phyloP scores from a whole-genome alignment of 805 yeast genomes.

The Candida taoyuanica region DNA sequence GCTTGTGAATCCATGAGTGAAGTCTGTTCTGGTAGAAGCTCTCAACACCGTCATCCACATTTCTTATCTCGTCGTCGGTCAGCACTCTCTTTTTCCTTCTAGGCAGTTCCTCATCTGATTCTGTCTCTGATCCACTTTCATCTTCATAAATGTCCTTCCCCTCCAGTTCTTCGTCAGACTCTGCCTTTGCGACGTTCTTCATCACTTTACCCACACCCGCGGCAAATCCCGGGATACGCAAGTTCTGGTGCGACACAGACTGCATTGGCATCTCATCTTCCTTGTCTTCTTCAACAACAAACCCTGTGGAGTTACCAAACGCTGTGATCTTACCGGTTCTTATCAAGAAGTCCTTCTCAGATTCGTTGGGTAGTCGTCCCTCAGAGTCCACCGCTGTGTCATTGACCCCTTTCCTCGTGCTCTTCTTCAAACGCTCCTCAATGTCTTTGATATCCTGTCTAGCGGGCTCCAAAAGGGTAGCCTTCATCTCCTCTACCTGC shows the following conservation, averaged over 20 bases:
- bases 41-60: slow-evolving; percentile 82
- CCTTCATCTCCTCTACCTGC: slow-evolving; percentile 49
- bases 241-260: slow-evolving; percentile 19
- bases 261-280: slow-evolving; percentile 11
- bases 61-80: slow-evolving; percentile 34
- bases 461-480: slow-evolving; percentile 49
- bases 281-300: slow-evolving; percentile 36
- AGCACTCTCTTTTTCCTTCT: slow-evolving; percentile 13
- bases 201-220: slow-evolving; percentile 8
- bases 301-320: slow-evolving; percentile 67
- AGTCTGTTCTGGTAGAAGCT: slow-evolving; percentile 55
- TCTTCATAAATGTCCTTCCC: slow-evolving; percentile 14
- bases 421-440: slow-evolving; percentile 35
- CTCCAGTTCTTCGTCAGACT: slow-evolving; percentile 18
- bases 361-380: slow-evolving; percentile 56
- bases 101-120: slow-evolving; percentile 17
- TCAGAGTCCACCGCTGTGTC: slow-evolving; percentile 10
- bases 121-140: slow-evolving; percentile 17
- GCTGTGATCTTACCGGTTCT: slow-evolving; percentile 94
- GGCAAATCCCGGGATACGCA: slow-evolving; percentile 24
- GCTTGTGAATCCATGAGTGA: slow-evolving; percentile 49
- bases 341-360: slow-evolving; percentile 72
- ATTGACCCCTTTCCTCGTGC: slow-evolving; percentile 22
- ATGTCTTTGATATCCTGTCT: slow-evolving; percentile 62
- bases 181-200: slow-evolving; percentile 13